Base-by-base conservation (phyloP, 805 yeast genomes). In the Lachancea waltii region DNA sequence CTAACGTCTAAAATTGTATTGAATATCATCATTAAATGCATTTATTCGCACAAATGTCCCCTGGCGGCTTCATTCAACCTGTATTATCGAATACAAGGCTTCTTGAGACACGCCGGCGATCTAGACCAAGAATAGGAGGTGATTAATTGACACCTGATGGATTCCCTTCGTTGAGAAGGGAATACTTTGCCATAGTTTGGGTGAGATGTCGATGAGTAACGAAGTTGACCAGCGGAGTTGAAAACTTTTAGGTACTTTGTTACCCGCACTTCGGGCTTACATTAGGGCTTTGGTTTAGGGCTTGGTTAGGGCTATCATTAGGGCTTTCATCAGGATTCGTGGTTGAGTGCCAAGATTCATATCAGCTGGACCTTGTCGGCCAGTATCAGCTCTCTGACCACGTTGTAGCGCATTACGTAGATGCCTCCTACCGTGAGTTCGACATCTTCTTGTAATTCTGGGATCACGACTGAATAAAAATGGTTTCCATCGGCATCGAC, bases 341-440 rank as follows among this genome's bases (percentile, higher is more conserved):
- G 10, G n/a, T 29, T 13, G 29, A 19, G 15, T 19, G 8, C 30
- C 6, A 8, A 25, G n/a, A 16, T 16, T 41, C 42, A 74, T 44
- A 74, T 60, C 32, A 74, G 56, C 28, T 62, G 63, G 3, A 71
- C 69, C 27, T 63, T 67, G 2, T 70, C 73, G 2, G 59, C 61
- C 17, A 48, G 50, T 4, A 76, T 49, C 30, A 65, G 58, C 17
- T 59, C 62, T 37, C 66, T 53, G 5, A 78, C 64, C 0, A 74
- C 72, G 4, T 70, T 69, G 61, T 85, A 89, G 38, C 84, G 68
- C 60, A 85, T 69, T 35, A 83, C 84, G 54, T 84, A 86, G 4
- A 87, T 75, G 26, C 85, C 84, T n/a, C 76, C 79, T 10, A 67
- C 58, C 11, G 64, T 68, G 46, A 80, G 65, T 33, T 74, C 81